Percentiles rank a stretch among this genome's conserved stretches.
Conservation (phyloP, 352 stramenopile genomes). For the Plasmopara viticola region DNA sequence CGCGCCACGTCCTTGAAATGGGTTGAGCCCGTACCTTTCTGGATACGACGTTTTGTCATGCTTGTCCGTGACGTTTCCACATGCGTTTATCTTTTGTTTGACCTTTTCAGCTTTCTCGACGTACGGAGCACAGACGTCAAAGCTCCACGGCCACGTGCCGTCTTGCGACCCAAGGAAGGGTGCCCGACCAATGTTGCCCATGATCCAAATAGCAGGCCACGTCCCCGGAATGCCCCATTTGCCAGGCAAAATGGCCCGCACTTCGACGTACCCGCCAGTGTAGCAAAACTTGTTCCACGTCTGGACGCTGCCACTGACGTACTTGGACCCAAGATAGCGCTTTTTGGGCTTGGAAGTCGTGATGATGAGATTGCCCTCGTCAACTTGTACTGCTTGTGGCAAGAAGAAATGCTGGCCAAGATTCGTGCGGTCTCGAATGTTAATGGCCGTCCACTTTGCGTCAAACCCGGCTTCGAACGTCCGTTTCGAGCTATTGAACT, state of each 20-base stretch:
- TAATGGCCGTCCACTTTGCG: slow-evolving; percentile 92
- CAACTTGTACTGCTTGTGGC: slow-evolving; percentile 86
- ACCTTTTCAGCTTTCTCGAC: slow-evolving; percentile 87
- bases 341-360: slow-evolving; percentile 81
- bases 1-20: slow-evolving; percentile 87
- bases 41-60: slow-evolving; percentile 80
- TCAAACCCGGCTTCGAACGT: slow-evolving; percentile 93
- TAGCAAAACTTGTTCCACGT: slow-evolving; percentile 99
- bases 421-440: slow-evolving; percentile 93
- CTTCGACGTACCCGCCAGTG: slow-evolving; percentile 94
- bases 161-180: slow-evolving; percentile 92
- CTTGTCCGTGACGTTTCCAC: slow-evolving; percentile 91
- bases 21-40: slow-evolving; percentile 89
- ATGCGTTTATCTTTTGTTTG: slow-evolving; percentile 93
- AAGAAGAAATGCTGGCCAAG: slow-evolving; percentile 97
- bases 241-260: slow-evolving; percentile 90
- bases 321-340: slow-evolving; percentile 64
- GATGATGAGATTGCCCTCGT: slow-evolving; percentile 92
- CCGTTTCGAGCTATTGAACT: slow-evolving; percentile 93
- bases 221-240: slow-evolving; percentile 92
- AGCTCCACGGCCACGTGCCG: slow-evolving; percentile 96
- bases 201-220: slow-evolving; percentile 97
- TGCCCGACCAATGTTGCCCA: slow-evolving; percentile 95
- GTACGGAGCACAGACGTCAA: slow-evolving; percentile 83
- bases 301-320: slow-evolving; percentile 92